Conservation (phyloP, 2,329 filamentous ascomycete species). For the Ophiostoma pallidulum region DNA sequence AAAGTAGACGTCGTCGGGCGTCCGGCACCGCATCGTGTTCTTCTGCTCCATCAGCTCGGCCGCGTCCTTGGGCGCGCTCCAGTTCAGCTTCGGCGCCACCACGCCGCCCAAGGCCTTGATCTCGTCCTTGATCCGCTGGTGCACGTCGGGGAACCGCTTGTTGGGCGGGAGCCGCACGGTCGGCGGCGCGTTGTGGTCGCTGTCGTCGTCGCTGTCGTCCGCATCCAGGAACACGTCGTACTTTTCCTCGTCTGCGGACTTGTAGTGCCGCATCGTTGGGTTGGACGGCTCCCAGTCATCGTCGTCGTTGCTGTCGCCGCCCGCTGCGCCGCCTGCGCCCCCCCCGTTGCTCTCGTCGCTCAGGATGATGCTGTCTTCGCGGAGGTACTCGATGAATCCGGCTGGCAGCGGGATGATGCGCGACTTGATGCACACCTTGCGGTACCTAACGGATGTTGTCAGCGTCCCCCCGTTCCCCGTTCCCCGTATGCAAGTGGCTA, state of each 20-base stretch:
- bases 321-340: neutral
- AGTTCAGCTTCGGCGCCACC: conserved; percentile 90
- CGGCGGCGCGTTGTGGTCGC: conserved; percentile 39
- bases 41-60: conserved; percentile 76
- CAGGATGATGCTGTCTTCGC: conserved; percentile 84
- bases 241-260: conserved; percentile 33
- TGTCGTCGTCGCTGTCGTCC: conserved; percentile 35
- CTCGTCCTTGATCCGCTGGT: conserved; percentile 63
- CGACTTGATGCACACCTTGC: conserved; percentile 72
- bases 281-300: conserved; percentile 42
- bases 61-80: conserved; percentile 94
- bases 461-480: no score
- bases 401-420: conserved; percentile 68
- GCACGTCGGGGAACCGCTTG: conserved; percentile 58
- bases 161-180: conserved; percentile 36
- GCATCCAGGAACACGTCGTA: conserved; percentile 11
- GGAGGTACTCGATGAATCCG: conserved; percentile 76
- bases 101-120: conserved; percentile 76
- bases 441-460: conserved; percentile 48
- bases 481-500: no score
- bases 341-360: conserved; percentile 48
- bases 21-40: conserved; percentile 86
- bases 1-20: conserved; percentile 85
- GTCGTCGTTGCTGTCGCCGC: conserved; percentile 39
- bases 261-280: conserved; percentile 22